Base-by-base conservation (phyloP, 73 alveolate species). In the Tetrahymena thermophila region DNA sequence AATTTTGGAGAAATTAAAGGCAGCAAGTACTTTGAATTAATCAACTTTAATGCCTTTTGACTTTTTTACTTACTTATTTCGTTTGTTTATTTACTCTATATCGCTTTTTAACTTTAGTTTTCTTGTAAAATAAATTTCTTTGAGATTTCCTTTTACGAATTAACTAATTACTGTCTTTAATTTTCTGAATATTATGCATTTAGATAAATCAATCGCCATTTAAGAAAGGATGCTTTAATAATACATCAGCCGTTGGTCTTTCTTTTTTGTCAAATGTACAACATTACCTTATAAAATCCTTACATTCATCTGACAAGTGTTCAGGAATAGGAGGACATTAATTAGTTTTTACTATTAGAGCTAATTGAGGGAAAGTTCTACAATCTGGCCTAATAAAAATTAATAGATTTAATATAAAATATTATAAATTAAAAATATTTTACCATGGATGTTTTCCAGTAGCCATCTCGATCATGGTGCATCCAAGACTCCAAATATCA, bases 371-470 rank as follows among this genome's bases (percentile, higher is more conserved):
- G 58, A 85, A 57, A 21, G 94, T n/a, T 95, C 94, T 89, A 28
- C 94, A 43, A 89, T 95, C 94, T n/a, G 95, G 95, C 97, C 97
- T 95, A 28, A 8, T 34, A 43, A 43, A 43, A 50, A 37, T n/a
- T 13, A n/a, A 89, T 3, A 42, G 85, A 34, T 35, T 50, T 71
- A 71, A 71, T 23, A 6, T 71, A 23, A 71, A 23, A 56, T 9
- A 71, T 25, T 28, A 23, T 71, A 28, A 4, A 19, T 5, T 28
- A 4, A 4, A 31, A 23, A n/a, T 28, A 23, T 7, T 71, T 71
- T 89, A 95, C 99, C 99, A 98, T 56, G 99, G 99, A 42, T 99
- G 99, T 35, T 94, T 83, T 0, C 98, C 99, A 31, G 98, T 96
- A 44, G 97, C 96, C 98, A 98, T 97, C 56, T 98, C 99, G 19